Evolutionary conservation across 176 grass and related monocot species (phyloP), one percentile per base, ranked within the genome.

Genomic region (Eremochloa ophiuroides): DNA sequence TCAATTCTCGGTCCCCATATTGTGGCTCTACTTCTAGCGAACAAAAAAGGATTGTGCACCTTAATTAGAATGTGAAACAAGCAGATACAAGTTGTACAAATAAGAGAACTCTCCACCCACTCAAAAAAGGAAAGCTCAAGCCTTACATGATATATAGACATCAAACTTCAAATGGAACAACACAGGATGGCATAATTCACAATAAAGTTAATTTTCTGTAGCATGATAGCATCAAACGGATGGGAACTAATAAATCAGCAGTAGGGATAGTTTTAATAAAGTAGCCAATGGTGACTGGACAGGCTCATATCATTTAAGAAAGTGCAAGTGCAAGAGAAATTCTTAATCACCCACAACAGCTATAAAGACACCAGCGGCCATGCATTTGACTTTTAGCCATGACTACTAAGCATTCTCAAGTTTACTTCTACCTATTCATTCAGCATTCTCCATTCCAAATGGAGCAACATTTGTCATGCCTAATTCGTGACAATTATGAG

Each of bases 1-100:
- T 95, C 89, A 56, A 92, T 87, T 88, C 87, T 85, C 29, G 89
- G 81, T 50, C 93, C 93, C 29, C 44, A 66, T 95, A 95, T 6
- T 95, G 87, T 83, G 82, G 68, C 68, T 95, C 89, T 20, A 92
- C 93, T 66, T 95, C 93, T 95, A 75, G 23, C 2, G 7, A 59
- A 80, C 3, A 70, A 33, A 44, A 44, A 75, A 69, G 10, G 63
- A 71, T 65, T 39, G 3, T 74, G 47, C 10, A 87, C 29, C 9
- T n/a, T 60, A 87, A 80, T 59, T 47, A 76, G 47, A 66, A 73
- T 66, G 28, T 74, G 17, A 63, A 74, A 39, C 26, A 22, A 12
- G 8, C 31, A 79, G 11, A 78, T 30, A 14, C 39, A 29, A 38
- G 23, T 53, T 42, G 35, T 31, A 11, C 16, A 73, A 73, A 64